Conservation (phyloP, 2,329 filamentous ascomycete genomes). For the Fusarium sp. region DNA sequence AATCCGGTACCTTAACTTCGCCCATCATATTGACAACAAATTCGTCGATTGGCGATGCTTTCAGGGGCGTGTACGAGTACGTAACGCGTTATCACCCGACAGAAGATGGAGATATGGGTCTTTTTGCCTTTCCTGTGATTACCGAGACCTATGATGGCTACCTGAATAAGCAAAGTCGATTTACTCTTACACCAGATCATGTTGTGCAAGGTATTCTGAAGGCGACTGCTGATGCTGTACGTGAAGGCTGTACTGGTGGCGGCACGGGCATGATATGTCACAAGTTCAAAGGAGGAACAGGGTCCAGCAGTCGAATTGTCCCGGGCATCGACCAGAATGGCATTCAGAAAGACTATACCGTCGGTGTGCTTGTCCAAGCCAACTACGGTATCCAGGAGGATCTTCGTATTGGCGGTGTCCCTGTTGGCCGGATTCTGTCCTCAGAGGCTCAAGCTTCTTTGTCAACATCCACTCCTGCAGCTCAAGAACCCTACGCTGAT, state of each 20-base stretch:
- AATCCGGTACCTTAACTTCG: slow-evolving; percentile 69
- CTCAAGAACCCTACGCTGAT: slow-evolving; percentile 50
- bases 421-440: slow-evolving; percentile 69
- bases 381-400: slow-evolving; percentile 72
- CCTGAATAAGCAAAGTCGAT: slow-evolving; percentile 68
- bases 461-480: slow-evolving; percentile 46
- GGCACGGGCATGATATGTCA: slow-evolving; percentile 78
- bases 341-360: slow-evolving; percentile 62
- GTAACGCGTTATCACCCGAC: slow-evolving; percentile 60
- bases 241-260: slow-evolving; percentile 73
- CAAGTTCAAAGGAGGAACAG: slow-evolving; percentile 75
- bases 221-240: slow-evolving; percentile 64
- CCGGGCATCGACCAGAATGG: slow-evolving; percentile 55
- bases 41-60: slow-evolving; percentile 68
- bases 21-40: slow-evolving; percentile 72
- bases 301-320: slow-evolving; percentile 70
- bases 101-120: slow-evolving; percentile 59
- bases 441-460: background rate
- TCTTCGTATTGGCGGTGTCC: slow-evolving; percentile 70
- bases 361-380: slow-evolving; percentile 73
- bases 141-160: slow-evolving; percentile 74
- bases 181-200: slow-evolving; percentile 66
- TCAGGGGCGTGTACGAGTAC: slow-evolving; percentile 70
- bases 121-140: slow-evolving; percentile 69
- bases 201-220: slow-evolving; percentile 66